Conservation (phyloP, 192 early-diverging fungal species). For the Geranomyces variabilis region DNA sequence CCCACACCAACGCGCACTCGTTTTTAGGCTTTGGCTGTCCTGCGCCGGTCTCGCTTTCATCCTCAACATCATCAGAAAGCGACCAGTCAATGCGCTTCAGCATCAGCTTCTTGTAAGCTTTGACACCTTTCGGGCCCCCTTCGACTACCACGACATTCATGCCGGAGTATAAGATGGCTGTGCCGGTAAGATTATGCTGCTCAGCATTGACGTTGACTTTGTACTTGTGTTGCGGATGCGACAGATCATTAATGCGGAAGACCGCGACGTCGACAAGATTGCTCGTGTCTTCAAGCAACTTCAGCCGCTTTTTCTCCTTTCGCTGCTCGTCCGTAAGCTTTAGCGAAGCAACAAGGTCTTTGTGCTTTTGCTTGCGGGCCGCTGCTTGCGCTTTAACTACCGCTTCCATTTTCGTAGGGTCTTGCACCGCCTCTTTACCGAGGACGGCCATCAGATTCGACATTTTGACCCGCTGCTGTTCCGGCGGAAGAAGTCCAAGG, state of each 20-base stretch:
- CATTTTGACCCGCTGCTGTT: constrained; percentile 88
- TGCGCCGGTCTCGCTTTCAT: constrained; percentile 34
- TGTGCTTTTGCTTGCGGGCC: constrained; percentile 76
- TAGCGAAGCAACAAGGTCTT: constrained; percentile 78
- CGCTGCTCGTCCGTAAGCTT: constrained; percentile 89
- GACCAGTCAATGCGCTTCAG: constrained; percentile 93
- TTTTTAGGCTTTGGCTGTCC: constrained; percentile 61
- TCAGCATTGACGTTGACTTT: constrained; percentile 91
- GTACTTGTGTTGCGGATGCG: constrained; percentile 80
- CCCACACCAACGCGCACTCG: constrained; percentile 91
- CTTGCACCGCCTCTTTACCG: constrained; percentile 91
- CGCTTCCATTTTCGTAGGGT: constrained; percentile 93
- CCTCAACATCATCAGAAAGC: constrained; percentile 47
- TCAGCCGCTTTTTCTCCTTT: constrained; percentile 73
- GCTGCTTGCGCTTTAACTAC: constrained; percentile 87
- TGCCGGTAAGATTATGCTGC: constrained; percentile 83
- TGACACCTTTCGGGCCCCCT: constrained; percentile 86
- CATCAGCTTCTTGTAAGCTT: constrained; percentile 96
- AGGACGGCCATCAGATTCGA: constrained; percentile 94
- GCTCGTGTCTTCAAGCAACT: constrained; percentile 73
- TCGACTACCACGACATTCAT: constrained; percentile 88
- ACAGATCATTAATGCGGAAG: constrained; percentile 78
- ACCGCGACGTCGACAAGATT: constrained; percentile 78
- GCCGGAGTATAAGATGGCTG: constrained; percentile 72
- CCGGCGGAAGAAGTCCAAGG: constrained; percentile 88